These are phyloP conservation scores for Diaporthe batatas DNA, from an alignment of 2,329 filamentous ascomycete species.

Conservation along the genomic window DNA sequence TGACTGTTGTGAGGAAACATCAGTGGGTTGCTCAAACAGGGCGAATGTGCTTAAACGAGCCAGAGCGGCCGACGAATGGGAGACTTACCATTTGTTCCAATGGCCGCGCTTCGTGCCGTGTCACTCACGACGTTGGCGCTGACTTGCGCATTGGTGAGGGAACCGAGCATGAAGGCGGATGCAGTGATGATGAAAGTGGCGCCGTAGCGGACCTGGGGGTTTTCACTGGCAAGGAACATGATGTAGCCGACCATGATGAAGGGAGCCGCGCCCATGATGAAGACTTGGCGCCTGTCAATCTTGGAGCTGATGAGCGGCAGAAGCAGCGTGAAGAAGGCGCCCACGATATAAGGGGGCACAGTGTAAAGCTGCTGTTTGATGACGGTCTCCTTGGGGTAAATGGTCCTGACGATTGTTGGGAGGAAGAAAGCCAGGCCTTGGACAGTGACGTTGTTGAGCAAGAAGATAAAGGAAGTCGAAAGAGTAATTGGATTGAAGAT, in stretches of 20 bases:
- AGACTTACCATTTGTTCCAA: constrained; percentile 64
- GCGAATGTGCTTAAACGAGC: neutral
- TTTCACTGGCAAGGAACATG: constrained; percentile 73
- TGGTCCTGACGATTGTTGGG: constrained; percentile 76
- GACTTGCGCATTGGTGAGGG: constrained; percentile 75
- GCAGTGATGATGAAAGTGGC: constrained; percentile 78
- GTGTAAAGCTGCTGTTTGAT: constrained; percentile 77
- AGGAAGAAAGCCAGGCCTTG: constrained; percentile 78
- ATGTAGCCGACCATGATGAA: constrained; percentile 78
- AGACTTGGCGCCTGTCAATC: constrained; percentile 69
- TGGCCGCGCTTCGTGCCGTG: constrained; percentile 75
- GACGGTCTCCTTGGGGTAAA: constrained; percentile 70
- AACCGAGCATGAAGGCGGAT: constrained; percentile 73
- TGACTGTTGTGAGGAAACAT: constrained; percentile 57
- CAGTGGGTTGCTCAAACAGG: neutral
- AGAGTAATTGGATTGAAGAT: constrained; percentile 75
- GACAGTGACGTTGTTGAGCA: constrained; percentile 78
- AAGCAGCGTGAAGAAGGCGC: constrained; percentile 74
- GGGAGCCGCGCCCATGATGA: constrained; percentile 71
- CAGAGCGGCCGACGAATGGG: too few relatives aligned
- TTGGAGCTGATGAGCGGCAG: constrained; percentile 74
- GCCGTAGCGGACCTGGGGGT: constrained; percentile 71
- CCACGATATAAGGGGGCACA: constrained; percentile 78
- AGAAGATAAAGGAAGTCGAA: constrained; percentile 68
- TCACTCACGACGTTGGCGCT: constrained; percentile 80